These are phyloP conservation scores for Acidomyces sp. DNA, from an alignment of 495 filamentous ascomycete genomes.

Conservation along the genomic window DNA sequence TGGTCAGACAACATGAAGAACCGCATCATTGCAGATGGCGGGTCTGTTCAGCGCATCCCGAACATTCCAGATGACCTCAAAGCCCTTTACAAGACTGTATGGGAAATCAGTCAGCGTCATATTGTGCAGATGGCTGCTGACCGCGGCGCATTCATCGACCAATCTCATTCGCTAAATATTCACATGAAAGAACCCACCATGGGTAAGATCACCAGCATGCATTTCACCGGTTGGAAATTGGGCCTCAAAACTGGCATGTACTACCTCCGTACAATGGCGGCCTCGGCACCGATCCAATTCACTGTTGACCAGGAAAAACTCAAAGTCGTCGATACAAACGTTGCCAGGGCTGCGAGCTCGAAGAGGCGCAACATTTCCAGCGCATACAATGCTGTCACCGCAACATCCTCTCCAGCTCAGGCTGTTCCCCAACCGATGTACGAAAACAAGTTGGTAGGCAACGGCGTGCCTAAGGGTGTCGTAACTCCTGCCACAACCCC, in stretches of 20 bases:
- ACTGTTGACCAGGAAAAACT: constrained; percentile 96
- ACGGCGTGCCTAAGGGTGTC: constrained; percentile 39
- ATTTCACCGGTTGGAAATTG: constrained; percentile 97
- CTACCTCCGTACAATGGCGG: constrained; percentile 96
- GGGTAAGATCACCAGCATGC: constrained; percentile 99
- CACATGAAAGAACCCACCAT: constrained; percentile 98
- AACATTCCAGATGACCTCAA: constrained; percentile 95
- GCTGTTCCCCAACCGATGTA: constrained; percentile 51
- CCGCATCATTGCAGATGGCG: constrained; percentile 93
- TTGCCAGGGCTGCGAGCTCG: constrained; percentile 46
- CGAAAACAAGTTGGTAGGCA: constrained; percentile 35
- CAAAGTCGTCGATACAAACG: constrained; percentile 72
- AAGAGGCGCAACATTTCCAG: constrained; percentile 53
- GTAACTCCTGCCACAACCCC: constrained; percentile 49
- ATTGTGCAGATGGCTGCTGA: constrained; percentile 97
- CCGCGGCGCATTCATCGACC: constrained; percentile 94
- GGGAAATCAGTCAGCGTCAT: constrained; percentile 95
- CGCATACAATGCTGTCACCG: constrained; percentile 28
- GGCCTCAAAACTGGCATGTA: constrained; percentile 99
- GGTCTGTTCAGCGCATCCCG: constrained; percentile 89
- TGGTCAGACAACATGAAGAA: constrained; percentile 99
- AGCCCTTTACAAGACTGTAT: constrained; percentile 96
- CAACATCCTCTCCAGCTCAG: constrained; percentile 30
- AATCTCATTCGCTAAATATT: constrained; percentile 97
- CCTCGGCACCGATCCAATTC: constrained; percentile 93